Conservation (phyloP, 2,329 filamentous ascomycete genomes). For the Fusarium denticulatum region DNA sequence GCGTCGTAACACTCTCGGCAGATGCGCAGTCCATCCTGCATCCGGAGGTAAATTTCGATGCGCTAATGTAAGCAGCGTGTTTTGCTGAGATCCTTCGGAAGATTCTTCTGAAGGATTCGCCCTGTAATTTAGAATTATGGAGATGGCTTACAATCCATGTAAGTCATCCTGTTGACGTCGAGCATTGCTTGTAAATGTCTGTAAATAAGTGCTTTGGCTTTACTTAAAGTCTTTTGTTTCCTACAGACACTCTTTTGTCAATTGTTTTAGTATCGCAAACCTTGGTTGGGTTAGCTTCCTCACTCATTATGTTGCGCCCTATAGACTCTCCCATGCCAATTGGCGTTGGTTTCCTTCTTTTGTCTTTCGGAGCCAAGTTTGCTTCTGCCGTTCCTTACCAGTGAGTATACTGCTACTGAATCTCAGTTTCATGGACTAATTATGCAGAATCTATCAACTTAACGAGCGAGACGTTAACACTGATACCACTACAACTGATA, state of each 20-base stretch:
- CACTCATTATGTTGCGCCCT: slow-evolving; percentile 24
- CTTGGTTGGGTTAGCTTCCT: slow-evolving; percentile 14
- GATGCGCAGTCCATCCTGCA: not conserved
- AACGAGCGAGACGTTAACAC: not conserved
- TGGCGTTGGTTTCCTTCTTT: slow-evolving; percentile 20
- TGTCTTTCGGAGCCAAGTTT: slow-evolving; percentile 6
- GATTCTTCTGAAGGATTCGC: not conserved
- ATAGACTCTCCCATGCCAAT: slow-evolving; percentile 6
- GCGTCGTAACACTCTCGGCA: not conserved
- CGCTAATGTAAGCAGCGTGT: not conserved
- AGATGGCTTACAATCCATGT: not conserved
- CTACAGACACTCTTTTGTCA: not conserved
- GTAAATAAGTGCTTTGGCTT: not conserved
- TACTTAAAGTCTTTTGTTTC: slow-evolving; percentile 22
- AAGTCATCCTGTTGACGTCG: not conserved
- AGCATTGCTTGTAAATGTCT: not conserved
- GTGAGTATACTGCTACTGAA: not conserved
- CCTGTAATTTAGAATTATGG: not conserved
- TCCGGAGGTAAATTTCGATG: not conserved
- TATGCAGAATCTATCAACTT: not conserved
- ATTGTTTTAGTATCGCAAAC: not conserved
- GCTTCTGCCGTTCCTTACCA: slow-evolving; percentile 12
- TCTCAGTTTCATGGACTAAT: no score
- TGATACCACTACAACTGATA: not conserved
- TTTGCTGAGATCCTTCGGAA: not conserved